Conservation (phyloP, 2,329 filamentous ascomycete species). For the Fusarium tuaranense region DNA sequence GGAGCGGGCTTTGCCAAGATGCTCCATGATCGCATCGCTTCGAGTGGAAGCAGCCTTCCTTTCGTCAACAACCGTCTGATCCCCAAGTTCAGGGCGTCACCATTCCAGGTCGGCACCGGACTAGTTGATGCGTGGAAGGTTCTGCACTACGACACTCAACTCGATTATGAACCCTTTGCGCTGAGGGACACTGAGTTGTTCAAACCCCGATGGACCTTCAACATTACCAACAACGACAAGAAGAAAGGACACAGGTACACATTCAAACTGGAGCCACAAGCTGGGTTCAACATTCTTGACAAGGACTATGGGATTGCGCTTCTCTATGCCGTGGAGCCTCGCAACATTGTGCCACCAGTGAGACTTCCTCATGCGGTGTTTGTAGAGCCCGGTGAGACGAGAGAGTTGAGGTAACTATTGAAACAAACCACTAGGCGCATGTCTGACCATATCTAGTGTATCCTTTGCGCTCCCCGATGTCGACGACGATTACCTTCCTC, state of each 20-base stretch:
- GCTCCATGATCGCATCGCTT: conserved; percentile 50
- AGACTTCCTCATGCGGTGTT: conserved; percentile 43
- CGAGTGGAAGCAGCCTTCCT: conserved; percentile 48
- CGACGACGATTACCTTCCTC: conserved; percentile 51
- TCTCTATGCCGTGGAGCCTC: conserved; percentile 44
- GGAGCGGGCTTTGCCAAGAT: conserved; percentile 50
- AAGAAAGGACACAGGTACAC: conserved; percentile 54
- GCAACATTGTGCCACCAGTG: conserved; percentile 45
- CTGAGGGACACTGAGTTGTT: conserved; percentile 63
- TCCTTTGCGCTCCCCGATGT: conserved; percentile 46
- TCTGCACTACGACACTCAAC: conserved; percentile 53
- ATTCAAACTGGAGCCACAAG: conserved; percentile 54
- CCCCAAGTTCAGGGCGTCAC: conserved; percentile 45
- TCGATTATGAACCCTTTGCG: conserved; percentile 57
- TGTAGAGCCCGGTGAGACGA: conserved; percentile 46
- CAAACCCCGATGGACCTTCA: conserved; percentile 46
- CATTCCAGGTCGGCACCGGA: conserved; percentile 59
- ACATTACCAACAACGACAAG: conserved; percentile 58
- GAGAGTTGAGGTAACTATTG: conserved; percentile 42
- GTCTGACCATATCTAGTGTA: conserved; percentile 38
- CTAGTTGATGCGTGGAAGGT: conserved; percentile 60
- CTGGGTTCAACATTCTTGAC: conserved; percentile 52
- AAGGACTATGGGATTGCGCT: conserved; percentile 45
- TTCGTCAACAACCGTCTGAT: conserved; percentile 43
- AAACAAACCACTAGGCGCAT: no score